Percentiles rank a stretch among this genome's conserved stretches.
Evolutionary conservation across 305 asterid species (phyloP).

Genomic region (Rubia balearica): DNA sequence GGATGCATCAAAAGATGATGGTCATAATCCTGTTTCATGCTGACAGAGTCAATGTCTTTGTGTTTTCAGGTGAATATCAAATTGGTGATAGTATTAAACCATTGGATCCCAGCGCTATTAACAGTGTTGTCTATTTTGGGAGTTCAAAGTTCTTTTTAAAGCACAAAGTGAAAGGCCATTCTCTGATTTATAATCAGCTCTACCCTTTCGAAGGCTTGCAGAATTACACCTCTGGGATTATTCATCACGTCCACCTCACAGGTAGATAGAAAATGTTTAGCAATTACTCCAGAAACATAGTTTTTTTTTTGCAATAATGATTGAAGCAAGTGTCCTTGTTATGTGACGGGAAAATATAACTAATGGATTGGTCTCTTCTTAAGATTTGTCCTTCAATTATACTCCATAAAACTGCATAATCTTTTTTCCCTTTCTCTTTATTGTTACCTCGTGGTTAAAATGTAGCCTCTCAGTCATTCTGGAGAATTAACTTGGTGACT

Average conservation of each 20-base stretch:
- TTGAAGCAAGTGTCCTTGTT: not conserved
- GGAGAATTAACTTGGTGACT: not conserved
- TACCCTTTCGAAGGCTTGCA: constrained; percentile 73
- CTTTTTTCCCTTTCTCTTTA: not conserved
- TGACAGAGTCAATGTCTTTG: constrained; percentile 9
- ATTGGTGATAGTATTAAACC: constrained; percentile 58
- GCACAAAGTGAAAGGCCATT: constrained; percentile 50
- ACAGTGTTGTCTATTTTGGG: constrained; percentile 64
- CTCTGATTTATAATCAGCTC: constrained; percentile 64
- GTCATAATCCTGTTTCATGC: not conserved
- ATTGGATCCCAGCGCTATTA: constrained; percentile 49
- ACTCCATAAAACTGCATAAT: not conserved
- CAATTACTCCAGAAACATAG: not conserved
- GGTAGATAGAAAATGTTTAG: constrained; percentile 30
- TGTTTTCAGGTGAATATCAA: constrained; percentile 67
- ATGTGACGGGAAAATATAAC: not conserved
- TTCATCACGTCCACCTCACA: constrained; percentile 80
- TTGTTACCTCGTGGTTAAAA: not conserved
- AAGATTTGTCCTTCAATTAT: not conserved
- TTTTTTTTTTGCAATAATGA: not conserved
- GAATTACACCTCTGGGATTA: constrained; percentile 87
- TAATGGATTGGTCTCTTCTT: not conserved
- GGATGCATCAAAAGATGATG: not conserved
- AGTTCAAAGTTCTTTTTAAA: constrained; percentile 35
- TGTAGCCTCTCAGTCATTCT: not conserved